Conservation (phyloP, 305 asterid species). For the Fraxinus greggii region DNA sequence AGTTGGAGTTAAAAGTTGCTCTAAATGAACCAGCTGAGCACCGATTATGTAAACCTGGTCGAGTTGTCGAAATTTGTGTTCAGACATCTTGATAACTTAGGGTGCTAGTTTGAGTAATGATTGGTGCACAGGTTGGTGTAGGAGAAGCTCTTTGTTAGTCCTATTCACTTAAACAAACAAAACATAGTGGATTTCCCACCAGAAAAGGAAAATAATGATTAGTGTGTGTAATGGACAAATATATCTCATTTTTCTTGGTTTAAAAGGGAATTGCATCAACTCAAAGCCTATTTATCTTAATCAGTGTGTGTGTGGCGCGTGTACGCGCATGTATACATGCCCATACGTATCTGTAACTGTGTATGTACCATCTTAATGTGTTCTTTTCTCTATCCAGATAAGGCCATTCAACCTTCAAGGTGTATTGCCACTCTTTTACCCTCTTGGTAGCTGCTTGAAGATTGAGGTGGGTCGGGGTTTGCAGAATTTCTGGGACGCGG, state of each 20-base stretch:
- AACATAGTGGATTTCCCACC: constrained; percentile 55
- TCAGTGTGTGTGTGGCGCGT: background rate
- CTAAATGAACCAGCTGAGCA: background rate
- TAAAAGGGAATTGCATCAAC: constrained; percentile 16
- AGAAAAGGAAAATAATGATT: constrained; percentile 35
- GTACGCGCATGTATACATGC: constrained; percentile 11
- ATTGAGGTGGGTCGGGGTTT: background rate
- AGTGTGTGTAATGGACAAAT: constrained; percentile 26
- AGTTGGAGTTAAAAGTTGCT: constrained; percentile 3
- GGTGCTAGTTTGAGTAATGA: constrained; percentile 23
- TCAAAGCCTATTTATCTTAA: background rate
- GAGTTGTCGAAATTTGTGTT: background rate
- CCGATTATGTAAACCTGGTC: background rate
- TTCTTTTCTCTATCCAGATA: constrained; percentile 7
- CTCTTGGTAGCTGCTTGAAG: background rate
- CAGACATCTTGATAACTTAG: background rate
- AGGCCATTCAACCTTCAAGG: background rate
- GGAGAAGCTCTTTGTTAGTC: constrained; percentile 27
- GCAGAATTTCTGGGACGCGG: background rate
- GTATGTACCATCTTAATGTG: background rate
- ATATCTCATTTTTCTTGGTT: constrained; percentile 24
- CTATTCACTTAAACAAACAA: constrained; percentile 40
- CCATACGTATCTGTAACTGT: constrained; percentile 10
- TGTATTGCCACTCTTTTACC: background rate
- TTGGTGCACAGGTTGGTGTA: constrained; percentile 29